Evolutionary conservation across 2,329 filamentous ascomycete species (phyloP).

Genomic region (Didymella pomorum): DNA sequence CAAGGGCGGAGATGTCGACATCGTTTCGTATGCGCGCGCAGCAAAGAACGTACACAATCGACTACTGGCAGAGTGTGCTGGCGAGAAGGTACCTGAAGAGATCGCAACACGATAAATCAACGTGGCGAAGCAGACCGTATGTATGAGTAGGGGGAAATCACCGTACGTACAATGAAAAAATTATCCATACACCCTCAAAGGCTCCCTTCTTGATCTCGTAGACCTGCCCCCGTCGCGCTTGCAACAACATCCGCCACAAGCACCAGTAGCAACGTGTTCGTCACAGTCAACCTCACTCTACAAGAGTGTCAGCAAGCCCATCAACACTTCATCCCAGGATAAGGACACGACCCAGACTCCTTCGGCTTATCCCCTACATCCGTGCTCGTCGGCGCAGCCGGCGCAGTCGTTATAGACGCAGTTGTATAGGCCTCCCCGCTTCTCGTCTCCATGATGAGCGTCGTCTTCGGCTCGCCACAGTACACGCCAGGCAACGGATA

Average conservation of each 20-base stretch:
- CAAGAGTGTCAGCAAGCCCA: neutral
- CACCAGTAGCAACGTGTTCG: slow-evolving; percentile 10
- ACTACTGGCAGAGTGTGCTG: slow-evolving; percentile 45
- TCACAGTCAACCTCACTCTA: slow-evolving; percentile 1
- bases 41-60: slow-evolving; percentile 60
- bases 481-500: slow-evolving; percentile 40
- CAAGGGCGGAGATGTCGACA: slow-evolving; percentile 61
- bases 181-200: neutral
- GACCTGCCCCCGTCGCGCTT: neutral
- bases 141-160: neutral
- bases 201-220: neutral
- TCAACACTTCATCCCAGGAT: slow-evolving; percentile 18
- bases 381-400: neutral
- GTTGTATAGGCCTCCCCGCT: neutral
- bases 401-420: too few relatives aligned
- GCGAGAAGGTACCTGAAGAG: slow-evolving; percentile 26
- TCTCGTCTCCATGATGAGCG: slow-evolving; percentile 20
- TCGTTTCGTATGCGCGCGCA: slow-evolving; percentile 60
- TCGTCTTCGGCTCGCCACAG: slow-evolving; percentile 31
- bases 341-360: slow-evolving; percentile 29
- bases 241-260: slow-evolving; percentile 13
- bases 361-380: slow-evolving; percentile 2
- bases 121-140: neutral
- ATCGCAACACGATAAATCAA: slow-evolving; percentile 23
- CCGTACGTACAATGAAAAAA: neutral